Base-by-base conservation (phyloP, 768 basidiomycete species). In the Tylopilus felleus region DNA sequence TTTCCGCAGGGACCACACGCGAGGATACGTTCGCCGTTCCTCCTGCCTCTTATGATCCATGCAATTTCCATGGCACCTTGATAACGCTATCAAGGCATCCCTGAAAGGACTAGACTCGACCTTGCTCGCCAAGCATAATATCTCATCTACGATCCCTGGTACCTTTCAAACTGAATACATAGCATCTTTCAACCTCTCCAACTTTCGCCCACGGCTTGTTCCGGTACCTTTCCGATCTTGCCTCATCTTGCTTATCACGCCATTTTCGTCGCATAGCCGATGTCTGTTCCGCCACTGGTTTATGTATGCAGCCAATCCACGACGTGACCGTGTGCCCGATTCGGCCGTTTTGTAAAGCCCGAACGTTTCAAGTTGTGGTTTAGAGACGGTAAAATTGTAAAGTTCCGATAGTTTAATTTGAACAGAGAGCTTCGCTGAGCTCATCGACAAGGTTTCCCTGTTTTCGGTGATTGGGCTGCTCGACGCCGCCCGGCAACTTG, bases 51-150 rank as follows among this genome's bases (percentile, higher is more conserved):
- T 57, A 51, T 36, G 65, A 25, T 33, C 33, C 33, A 2, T 14
- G 33, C 14, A 33, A 40, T 65, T 62, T 59, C 53, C 51, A 49
- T 55, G 47, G 44, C 47, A n/a, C 25, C 17, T 38, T 45, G 67
- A 69, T 68, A 68, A 67, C 56, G 57, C 58, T 67, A 69, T 71
- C 62, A 68, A 51, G 40, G 57, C 58, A 58, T 53, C 56, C 58
- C 60, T 62, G 67, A 58, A 49, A 35, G 62, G 65, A 62, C 67
- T 66, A 62, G 60, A 60, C 63, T 64, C 51, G 46, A 49, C 36
- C 36, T 40, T 47, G 23, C 22, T 56, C 55, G 56, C 59, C 59
- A 65, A 54, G 66, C 22, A 40, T 22, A n/a, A n/a, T n/a, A n/a
- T 31, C 59, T 56, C 56, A 57, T 61, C 28, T 57, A 50, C 27